Evolutionary conservation across 129 eudicot genomes (phyloP).

Genomic region (Flaveria trinervia): DNA sequence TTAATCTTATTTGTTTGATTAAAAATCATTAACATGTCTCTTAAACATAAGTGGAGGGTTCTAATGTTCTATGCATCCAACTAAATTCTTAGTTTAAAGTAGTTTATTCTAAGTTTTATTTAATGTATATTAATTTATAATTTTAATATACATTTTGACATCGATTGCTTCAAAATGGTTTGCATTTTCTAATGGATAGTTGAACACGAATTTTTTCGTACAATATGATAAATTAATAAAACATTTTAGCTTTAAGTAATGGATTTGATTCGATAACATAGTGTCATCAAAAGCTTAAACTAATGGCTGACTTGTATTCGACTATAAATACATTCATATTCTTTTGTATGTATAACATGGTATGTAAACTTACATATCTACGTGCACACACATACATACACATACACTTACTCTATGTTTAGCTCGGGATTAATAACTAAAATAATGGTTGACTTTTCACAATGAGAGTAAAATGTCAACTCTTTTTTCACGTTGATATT

Average conservation of each 20-base stretch:
- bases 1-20: background rate
- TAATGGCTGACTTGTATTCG: slow-evolving; percentile 7
- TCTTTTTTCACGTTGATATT: background rate
- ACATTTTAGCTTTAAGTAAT: background rate
- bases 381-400: background rate
- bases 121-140: background rate
- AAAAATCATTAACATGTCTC: background rate
- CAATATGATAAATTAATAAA: background rate
- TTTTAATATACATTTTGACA: slow-evolving; percentile 7
- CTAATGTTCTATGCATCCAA: background rate
- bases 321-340: background rate
- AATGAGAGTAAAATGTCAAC: background rate
- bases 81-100: background rate
- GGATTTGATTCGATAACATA: slow-evolving; percentile 25
- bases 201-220: background rate
- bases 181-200: background rate
- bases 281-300: background rate
- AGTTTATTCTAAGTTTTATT: background rate
- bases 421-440: background rate
- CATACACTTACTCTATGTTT: background rate
- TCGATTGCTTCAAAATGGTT: slow-evolving; percentile 11
- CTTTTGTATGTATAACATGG: background rate
- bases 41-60: background rate
- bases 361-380: background rate
- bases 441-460: slow-evolving; percentile 13